Evolutionary conservation across 345 rosid species (phyloP).

Genomic region (Moricandia moricandioides): DNA sequence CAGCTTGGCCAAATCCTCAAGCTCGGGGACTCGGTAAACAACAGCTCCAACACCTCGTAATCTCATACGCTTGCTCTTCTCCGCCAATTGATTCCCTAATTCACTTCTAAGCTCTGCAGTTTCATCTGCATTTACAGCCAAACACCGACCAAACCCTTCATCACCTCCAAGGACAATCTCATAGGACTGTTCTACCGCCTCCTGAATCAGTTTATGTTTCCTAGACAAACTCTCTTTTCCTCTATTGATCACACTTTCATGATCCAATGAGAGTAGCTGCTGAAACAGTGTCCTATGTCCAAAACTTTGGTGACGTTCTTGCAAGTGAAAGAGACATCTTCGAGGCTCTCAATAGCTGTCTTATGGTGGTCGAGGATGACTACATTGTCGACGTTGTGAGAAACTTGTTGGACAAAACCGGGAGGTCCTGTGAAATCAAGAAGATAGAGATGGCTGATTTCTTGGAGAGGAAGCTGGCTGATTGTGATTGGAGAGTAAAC

Average conservation of each 20-base stretch:
- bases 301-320: too few relatives aligned
- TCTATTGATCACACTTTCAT: constrained; percentile 47
- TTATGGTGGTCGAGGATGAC: too few relatives aligned
- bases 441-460: constrained; percentile 59
- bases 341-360: too few relatives aligned
- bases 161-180: constrained; percentile 61
- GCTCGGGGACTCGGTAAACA: constrained; percentile 61
- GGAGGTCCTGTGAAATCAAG: constrained; percentile 71
- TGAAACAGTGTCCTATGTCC: constrained; percentile 43
- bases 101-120: constrained; percentile 74
- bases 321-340: too few relatives aligned
- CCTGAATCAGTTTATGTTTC: constrained; percentile 54
- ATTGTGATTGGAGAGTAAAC: constrained; percentile 59
- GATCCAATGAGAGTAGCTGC: constrained; percentile 62
- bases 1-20: constrained; percentile 50
- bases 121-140: constrained; percentile 54
- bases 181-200: constrained; percentile 48
- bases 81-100: constrained; percentile 62
- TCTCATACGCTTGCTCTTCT: constrained; percentile 48
- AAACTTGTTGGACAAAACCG: constrained; percentile 45
- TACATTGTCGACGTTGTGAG: too few relatives aligned
- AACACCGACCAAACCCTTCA: constrained; percentile 21
- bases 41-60: constrained; percentile 66
- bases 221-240: constrained; percentile 51
- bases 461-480: constrained; percentile 54